Evolutionary conservation across 331 rosid species (phyloP), one percentile per base, ranked within the genome.

Genomic region (Erythrophleum ivorense): DNA sequence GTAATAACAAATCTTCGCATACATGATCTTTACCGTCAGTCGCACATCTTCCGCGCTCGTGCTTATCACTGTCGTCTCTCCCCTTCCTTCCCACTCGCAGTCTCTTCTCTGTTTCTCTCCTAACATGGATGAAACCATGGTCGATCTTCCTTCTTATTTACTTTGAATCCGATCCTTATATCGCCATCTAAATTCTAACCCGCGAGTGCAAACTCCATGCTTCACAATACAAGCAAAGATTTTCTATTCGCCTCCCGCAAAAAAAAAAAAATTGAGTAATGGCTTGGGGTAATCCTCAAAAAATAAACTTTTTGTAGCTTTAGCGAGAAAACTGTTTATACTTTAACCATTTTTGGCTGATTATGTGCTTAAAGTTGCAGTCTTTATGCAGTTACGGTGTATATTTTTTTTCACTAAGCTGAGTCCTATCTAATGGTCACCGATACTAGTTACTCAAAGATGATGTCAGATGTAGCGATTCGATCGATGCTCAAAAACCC

Each of bases 391-490:
- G 76, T 79, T 77, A 57, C 52, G 57, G 48, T 78, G 69, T 31
- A 14, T 62, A 18, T 65, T 48, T 50, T 38, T n/a, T 50, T 46
- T 43, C 15, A n/a, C 19, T 69, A 19, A 49, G 69, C 62, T 43
- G 15, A 24, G 16, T 48, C 40, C 19, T 50, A 12, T 81, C 54
- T 81, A 82, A 88, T 91, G 95, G 92, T 94, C 58, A 90, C 85
- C 80, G 98, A 91, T 71, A 80, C 88, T 88, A 65, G 90, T 48
- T 85, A 87, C 74, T 49, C 90, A 4, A 89, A 89, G 84, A 91
- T 88, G 97, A 90, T 90, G 83, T 77, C 97, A 14, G 97, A 92
- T 73, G 85, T 90, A 55, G 92, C 92, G 76, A 86, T 91, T 90
- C 90, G 88, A 91, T 92, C 98, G 79, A 84, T 91, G 91, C 66